Evolutionary conservation across 2,329 filamentous ascomycete species (phyloP).

Genomic region (Fusarium nanum): DNA sequence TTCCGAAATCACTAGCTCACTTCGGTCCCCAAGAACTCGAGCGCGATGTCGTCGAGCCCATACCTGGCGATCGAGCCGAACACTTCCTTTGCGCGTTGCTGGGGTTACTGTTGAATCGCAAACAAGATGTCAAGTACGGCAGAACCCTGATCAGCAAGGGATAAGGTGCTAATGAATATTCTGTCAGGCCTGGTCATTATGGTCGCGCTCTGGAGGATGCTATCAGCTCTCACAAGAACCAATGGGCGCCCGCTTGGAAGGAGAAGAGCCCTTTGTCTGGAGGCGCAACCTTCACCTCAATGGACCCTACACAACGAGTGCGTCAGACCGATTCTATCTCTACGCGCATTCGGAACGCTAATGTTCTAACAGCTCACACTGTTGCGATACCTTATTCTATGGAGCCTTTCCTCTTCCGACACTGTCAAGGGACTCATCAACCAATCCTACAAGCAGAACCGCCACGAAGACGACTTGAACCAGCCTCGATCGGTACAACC

Average conservation of each 20-base stretch:
- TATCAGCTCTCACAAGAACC: slow-evolving; percentile 81
- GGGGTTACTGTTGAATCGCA: slow-evolving; percentile 90
- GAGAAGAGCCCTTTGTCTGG: slow-evolving; percentile 85
- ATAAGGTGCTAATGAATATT: slow-evolving; percentile 33
- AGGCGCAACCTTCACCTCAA: slow-evolving; percentile 81
- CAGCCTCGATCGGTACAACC: slow-evolving; percentile 90
- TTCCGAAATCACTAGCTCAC: slow-evolving; percentile 87
- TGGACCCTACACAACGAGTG: slow-evolving; percentile 86
- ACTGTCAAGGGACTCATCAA: slow-evolving; percentile 83
- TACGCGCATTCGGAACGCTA: slow-evolving; percentile 7
- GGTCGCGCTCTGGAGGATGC: slow-evolving; percentile 94
- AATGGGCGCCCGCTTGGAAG: slow-evolving; percentile 90
- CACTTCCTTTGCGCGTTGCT: slow-evolving; percentile 89
- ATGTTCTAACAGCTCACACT: slow-evolving; percentile 74
- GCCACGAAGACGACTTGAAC: slow-evolving; percentile 82
- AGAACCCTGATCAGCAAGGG: neutral
- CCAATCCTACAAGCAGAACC: slow-evolving; percentile 86
- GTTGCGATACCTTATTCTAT: slow-evolving; percentile 84
- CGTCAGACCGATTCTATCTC: slow-evolving; percentile 38
- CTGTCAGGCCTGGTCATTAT: slow-evolving; percentile 85
- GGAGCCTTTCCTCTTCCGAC: slow-evolving; percentile 91
- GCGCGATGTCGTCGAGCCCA: slow-evolving; percentile 79
- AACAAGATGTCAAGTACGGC: slow-evolving; percentile 97
- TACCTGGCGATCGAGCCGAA: slow-evolving; percentile 87
- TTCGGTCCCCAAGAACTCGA: slow-evolving; percentile 97